phyloP scores from a whole-genome alignment of 2,329 filamentous ascomycete genomes.

The Aspergillus ochraceoroseus region DNA sequence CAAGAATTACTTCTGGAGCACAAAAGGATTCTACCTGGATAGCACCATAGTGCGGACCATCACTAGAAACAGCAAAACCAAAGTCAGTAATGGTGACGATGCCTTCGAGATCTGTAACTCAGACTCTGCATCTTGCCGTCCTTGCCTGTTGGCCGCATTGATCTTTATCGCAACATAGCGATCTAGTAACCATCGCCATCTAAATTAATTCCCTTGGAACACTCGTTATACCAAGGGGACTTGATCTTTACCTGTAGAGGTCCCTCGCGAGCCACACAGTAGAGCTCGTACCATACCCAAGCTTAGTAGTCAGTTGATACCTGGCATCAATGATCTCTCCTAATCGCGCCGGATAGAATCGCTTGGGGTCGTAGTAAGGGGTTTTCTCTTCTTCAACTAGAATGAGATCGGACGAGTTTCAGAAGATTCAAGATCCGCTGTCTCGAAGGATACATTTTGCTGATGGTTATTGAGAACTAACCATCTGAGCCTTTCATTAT shows the following conservation, averaged over 20 bases:
- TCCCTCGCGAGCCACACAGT: constrained; percentile 28
- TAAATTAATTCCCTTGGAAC: constrained; percentile 10
- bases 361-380: constrained; percentile 18
- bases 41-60: neutral
- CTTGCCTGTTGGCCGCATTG: constrained; percentile 20
- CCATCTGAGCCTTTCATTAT: too few relatives aligned
- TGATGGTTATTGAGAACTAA: too few relatives aligned
- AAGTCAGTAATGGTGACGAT: neutral
- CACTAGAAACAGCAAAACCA: neutral
- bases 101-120: constrained; percentile 28
- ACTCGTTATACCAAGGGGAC: constrained; percentile 1
- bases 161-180: constrained; percentile 36
- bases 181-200: constrained; percentile 26
- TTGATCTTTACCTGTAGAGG: constrained; percentile 21
- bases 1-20: constrained; percentile 4
- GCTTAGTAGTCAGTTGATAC: constrained; percentile 26
- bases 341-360: constrained; percentile 23
- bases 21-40: constrained; percentile 1
- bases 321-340: constrained; percentile 22
- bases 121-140: constrained; percentile 9
- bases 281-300: constrained; percentile 25
- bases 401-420: neutral
- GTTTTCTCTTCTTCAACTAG: constrained; percentile 19
- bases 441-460: too few relatives aligned
- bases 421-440: too few relatives aligned